phyloP scores from a whole-genome alignment of 495 filamentous ascomycete genomes.

The Daldinia concentrica region DNA sequence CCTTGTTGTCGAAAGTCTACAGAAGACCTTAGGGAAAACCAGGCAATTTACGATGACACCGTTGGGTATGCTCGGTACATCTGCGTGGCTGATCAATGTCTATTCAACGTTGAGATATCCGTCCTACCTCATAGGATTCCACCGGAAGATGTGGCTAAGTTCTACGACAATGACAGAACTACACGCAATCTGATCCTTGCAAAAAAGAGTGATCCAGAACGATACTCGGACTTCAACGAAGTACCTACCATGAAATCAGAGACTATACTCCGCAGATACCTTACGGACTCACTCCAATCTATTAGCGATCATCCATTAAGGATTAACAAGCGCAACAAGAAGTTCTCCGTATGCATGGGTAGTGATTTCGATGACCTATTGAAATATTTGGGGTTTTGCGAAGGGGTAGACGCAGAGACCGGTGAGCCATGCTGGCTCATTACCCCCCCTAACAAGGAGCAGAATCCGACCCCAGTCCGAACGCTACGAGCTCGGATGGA shows the following conservation, averaged over 20 bases:
- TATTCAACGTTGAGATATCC: slow-evolving; percentile 63
- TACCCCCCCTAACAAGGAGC: slow-evolving; percentile 18
- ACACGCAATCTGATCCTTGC: slow-evolving; percentile 62
- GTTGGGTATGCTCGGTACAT: slow-evolving; percentile 54
- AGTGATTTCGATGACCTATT: slow-evolving; percentile 69
- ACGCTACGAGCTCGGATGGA: slow-evolving; percentile 42
- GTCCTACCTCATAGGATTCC: slow-evolving; percentile 57
- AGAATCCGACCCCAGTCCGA: slow-evolving; percentile 10
- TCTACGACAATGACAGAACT: slow-evolving; percentile 67
- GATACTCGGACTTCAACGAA: slow-evolving; percentile 63
- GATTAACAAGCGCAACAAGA: slow-evolving; percentile 76
- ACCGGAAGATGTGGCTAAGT: slow-evolving; percentile 50
- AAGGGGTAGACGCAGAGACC: slow-evolving; percentile 39
- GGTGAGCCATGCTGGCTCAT: slow-evolving; percentile 44
- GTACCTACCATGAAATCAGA: slow-evolving; percentile 62
- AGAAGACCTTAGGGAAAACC: neutral
- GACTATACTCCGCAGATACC: slow-evolving; percentile 67
- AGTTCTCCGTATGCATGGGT: slow-evolving; percentile 75
- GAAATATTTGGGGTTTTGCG: slow-evolving; percentile 68
- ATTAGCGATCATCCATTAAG: slow-evolving; percentile 52
- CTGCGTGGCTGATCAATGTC: slow-evolving; percentile 68
- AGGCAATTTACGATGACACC: slow-evolving; percentile 18
- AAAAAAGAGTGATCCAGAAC: slow-evolving; percentile 63
- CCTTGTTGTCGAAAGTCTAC: slow-evolving; percentile 12
- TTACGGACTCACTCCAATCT: slow-evolving; percentile 67